These are phyloP conservation scores for Lepidium africanum DNA, from an alignment of 345 rosid genomes.

Conservation along the genomic window DNA sequence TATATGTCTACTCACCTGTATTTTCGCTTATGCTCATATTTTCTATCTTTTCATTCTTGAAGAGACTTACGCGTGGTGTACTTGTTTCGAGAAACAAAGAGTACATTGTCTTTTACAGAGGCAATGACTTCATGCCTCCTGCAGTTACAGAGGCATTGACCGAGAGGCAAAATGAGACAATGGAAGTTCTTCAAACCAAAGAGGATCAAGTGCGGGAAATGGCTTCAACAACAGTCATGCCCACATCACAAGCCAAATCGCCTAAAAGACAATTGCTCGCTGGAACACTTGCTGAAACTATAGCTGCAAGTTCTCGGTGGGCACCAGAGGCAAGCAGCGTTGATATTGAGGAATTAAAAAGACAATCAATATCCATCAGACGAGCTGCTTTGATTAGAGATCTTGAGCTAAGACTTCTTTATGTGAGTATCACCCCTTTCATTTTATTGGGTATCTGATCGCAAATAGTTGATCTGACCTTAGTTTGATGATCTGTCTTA, in stretches of 20 bases:
- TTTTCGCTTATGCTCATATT: not conserved
- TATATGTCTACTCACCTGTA: not conserved
- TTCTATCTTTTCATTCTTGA: constrained; percentile 25
- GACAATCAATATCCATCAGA: constrained; percentile 44
- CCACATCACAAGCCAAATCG: constrained; percentile 29
- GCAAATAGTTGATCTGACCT: not conserved
- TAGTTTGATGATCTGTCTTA: constrained; percentile 8
- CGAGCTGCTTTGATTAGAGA: constrained; percentile 47
- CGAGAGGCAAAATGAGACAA: constrained; percentile 46
- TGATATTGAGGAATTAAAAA: constrained; percentile 59
- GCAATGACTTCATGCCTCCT: constrained; percentile 89
- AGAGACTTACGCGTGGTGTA: constrained; percentile 83
- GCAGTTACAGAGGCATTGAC: constrained; percentile 46
- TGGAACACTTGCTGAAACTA: constrained; percentile 85
- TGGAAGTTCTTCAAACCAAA: constrained; percentile 49
- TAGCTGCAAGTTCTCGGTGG: constrained; percentile 79
- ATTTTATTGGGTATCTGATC: not conserved
- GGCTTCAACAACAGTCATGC: constrained; percentile 30
- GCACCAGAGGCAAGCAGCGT: constrained; percentile 44
- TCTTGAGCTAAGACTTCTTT: constrained; percentile 58
- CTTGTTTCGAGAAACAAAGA: constrained; percentile 87
- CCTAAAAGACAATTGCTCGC: constrained; percentile 46
- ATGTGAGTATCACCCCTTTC: constrained; percentile 38
- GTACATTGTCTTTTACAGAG: constrained; percentile 82
- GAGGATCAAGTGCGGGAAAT: constrained; percentile 66